Conservation (phyloP, 176 grass and related monocot genomes). For the Carex pumila region DNA sequence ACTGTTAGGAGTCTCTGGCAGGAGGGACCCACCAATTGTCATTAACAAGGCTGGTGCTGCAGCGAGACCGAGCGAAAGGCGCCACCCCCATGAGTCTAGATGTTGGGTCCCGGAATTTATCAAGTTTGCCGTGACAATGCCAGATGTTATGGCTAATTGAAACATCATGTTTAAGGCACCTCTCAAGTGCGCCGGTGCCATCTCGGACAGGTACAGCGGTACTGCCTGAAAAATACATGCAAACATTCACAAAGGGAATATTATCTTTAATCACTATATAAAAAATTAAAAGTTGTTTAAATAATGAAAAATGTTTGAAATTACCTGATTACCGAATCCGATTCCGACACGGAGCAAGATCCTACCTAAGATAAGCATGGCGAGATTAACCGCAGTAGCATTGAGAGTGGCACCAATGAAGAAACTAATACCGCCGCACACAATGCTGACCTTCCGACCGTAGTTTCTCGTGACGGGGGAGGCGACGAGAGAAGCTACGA, state of each 20-base stretch:
- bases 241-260: too few relatives aligned
- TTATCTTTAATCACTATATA: too few relatives aligned
- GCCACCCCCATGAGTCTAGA: constrained; percentile 79
- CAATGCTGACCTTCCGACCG: constrained; percentile 74
- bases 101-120: constrained; percentile 94
- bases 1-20: constrained; percentile 95
- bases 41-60: constrained; percentile 60
- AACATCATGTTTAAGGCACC: constrained; percentile 98
- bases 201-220: constrained; percentile 81
- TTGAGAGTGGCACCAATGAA: constrained; percentile 72
- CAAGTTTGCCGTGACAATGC: constrained; percentile 94
- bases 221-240: constrained; percentile 35
- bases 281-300: too few relatives aligned
- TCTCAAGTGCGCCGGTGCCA: constrained; percentile 85
- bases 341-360: constrained; percentile 96
- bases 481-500: constrained; percentile 55
- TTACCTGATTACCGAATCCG: constrained; percentile 83
- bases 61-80: constrained; percentile 71
- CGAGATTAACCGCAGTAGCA: constrained; percentile 48
- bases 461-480: constrained; percentile 81
- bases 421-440: constrained; percentile 80
- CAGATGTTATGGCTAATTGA: constrained; percentile 88
- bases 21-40: constrained; percentile 58
- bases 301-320: background rate
- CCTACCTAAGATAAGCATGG: constrained; percentile 73